phyloP scores from a whole-genome alignment of 148 eudicot species.

The Vaccinium corymbosum region DNA sequence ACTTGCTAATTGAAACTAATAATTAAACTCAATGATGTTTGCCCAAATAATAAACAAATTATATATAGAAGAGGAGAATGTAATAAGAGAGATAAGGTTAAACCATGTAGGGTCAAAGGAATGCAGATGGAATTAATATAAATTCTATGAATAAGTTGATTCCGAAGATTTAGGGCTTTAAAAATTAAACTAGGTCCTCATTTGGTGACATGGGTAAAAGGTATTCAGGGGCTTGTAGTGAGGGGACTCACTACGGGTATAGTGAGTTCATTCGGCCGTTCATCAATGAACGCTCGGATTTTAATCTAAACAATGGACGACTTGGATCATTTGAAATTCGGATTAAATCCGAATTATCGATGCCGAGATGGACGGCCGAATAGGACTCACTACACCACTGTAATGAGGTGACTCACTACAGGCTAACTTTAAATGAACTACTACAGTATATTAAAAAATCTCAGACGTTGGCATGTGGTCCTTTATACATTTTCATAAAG shows the following conservation, averaged over 20 bases:
- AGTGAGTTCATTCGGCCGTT: too few species aligned
- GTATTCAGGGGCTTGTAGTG: neutral
- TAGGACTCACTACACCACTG: too few species aligned
- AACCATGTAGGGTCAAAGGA: neutral
- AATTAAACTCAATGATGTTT: neutral
- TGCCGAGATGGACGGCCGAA: too few species aligned
- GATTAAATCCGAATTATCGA: too few species aligned
- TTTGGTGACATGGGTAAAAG: neutral
- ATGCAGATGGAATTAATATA: neutral
- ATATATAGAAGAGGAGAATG: neutral
- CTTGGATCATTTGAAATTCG: too few species aligned
- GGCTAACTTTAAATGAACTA: neutral
- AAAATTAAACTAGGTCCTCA: neutral
- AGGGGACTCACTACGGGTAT: too few species aligned
- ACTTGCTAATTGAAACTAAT: too few species aligned
- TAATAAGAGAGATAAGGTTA: neutral
- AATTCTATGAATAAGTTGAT: neutral
- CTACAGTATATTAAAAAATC: neutral
- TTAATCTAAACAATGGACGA: too few species aligned
- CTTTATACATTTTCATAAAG: neutral
- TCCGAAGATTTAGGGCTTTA: neutral
- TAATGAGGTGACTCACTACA: too few species aligned
- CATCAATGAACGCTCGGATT: too few species aligned
- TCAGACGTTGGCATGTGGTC: neutral
- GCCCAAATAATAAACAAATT: neutral